phyloP scores from a whole-genome alignment of 2,329 filamentous ascomycete species.

The Blastomyces emzantsi region DNA sequence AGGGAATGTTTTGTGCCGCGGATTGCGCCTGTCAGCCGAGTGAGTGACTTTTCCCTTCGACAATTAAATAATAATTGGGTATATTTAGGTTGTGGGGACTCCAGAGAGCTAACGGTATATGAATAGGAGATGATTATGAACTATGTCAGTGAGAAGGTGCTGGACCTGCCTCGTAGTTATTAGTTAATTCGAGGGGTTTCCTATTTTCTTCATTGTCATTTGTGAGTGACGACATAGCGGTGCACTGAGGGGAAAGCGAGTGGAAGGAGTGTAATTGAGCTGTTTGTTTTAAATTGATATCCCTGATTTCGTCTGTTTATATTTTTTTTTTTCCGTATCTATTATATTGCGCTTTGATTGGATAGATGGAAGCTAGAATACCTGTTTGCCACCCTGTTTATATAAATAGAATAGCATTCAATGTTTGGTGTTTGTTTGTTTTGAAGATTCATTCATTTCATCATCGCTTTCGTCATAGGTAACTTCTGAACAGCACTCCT shows the following conservation, averaged over 20 bases:
- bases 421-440: no score
- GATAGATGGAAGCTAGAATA: background rate
- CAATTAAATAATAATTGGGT: background rate
- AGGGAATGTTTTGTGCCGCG: slow-evolving; percentile 51
- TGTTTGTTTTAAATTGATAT: background rate
- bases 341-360: no score
- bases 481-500: no score
- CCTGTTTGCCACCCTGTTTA: background rate
- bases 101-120: background rate
- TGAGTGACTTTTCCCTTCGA: slow-evolving; percentile 9
- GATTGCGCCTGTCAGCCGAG: slow-evolving; percentile 48
- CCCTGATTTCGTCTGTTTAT: background rate
- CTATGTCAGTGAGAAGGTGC: slow-evolving; percentile 38
- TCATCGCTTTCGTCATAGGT: background rate
- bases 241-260: no score
- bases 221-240: background rate
- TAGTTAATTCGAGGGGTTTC: slow-evolving; percentile 18
- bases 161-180: slow-evolving; percentile 37
- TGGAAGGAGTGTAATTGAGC: background rate
- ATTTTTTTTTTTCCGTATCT: background rate
- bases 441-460: background rate
- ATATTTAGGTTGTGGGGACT: background rate
- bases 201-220: background rate
- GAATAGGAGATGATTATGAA: slow-evolving; percentile 40
- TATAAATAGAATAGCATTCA: background rate